These are phyloP conservation scores for Acanthamoeba healyi DNA, from an alignment of 208 protist species.

Conservation along the genomic window DNA sequence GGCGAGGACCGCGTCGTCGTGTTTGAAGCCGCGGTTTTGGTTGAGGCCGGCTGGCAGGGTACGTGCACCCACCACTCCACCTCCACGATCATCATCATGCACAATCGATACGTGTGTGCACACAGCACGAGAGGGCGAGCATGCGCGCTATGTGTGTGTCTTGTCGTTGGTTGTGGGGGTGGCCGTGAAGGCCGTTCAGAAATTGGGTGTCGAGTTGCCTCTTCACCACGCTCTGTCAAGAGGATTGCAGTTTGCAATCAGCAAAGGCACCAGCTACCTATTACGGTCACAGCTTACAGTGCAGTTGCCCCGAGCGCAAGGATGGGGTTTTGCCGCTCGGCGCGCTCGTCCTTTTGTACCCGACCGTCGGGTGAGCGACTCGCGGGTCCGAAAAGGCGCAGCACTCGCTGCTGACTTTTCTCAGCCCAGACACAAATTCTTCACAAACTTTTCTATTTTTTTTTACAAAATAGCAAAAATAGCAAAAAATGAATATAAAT, in stretches of 20 bases:
- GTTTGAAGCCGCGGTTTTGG: conserved; percentile 39
- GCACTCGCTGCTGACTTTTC: background rate
- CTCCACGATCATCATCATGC: background rate
- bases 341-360: background rate
- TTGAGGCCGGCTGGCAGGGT: conserved; percentile 34
- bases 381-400: background rate
- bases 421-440: background rate
- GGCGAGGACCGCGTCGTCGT: background rate
- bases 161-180: background rate
- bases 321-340: background rate
- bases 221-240: background rate
- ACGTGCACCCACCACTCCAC: background rate
- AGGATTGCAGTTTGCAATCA: conserved; percentile 12
- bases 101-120: background rate
- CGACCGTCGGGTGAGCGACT: background rate
- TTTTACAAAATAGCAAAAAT: too few species aligned
- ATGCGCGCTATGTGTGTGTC: too few species aligned
- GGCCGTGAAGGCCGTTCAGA: conserved; percentile 20
- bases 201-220: background rate
- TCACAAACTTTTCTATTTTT: background rate
- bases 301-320: conserved; percentile 7
- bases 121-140: too few species aligned
- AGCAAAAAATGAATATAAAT: too few species aligned
- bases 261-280: conserved; percentile 14
- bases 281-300: background rate